phyloP scores from a whole-genome alignment of 768 basidiomycete species.

The Russula emetica region DNA sequence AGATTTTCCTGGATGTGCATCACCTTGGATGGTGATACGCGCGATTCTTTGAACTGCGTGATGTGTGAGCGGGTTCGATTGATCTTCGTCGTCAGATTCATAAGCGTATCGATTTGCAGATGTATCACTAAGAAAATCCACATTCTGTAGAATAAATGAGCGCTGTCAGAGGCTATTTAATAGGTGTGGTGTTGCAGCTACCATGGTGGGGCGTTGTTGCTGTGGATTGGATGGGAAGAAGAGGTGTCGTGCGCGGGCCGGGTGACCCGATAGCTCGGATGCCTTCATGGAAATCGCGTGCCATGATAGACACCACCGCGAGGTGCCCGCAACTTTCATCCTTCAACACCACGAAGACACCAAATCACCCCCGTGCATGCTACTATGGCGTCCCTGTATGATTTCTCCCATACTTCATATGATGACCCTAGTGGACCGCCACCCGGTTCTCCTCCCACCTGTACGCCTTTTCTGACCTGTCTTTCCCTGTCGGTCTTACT shows the following conservation, averaged over 20 bases:
- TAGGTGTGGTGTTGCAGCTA: background rate
- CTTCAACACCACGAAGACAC: background rate
- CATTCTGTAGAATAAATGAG: constrained; percentile 12
- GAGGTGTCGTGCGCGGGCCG: background rate
- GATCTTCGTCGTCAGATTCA: constrained; percentile 33
- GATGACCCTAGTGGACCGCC: constrained; percentile 46
- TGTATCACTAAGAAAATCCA: constrained; percentile 30
- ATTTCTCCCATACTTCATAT: constrained; percentile 21
- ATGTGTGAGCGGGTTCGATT: constrained; percentile 28
- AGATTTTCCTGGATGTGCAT: background rate
- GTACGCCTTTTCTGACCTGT: constrained; percentile 38
- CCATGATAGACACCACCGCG: background rate
- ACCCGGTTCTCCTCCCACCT: constrained; percentile 61
- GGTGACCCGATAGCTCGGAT: background rate
- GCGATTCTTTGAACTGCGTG: background rate
- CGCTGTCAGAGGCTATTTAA: background rate
- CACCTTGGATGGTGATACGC: constrained; percentile 5
- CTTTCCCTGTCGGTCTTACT: constrained; percentile 19
- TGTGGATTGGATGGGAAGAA: no score
- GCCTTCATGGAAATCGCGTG: background rate
- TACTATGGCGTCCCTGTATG: background rate
- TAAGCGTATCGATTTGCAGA: constrained; percentile 30
- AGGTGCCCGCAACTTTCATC: background rate
- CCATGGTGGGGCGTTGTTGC: background rate
- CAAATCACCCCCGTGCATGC: background rate